Evolutionary conservation across 148 eudicot genomes (phyloP), one percentile per base, ranked within the genome.

Genomic region (Amaranthus palmeri): DNA sequence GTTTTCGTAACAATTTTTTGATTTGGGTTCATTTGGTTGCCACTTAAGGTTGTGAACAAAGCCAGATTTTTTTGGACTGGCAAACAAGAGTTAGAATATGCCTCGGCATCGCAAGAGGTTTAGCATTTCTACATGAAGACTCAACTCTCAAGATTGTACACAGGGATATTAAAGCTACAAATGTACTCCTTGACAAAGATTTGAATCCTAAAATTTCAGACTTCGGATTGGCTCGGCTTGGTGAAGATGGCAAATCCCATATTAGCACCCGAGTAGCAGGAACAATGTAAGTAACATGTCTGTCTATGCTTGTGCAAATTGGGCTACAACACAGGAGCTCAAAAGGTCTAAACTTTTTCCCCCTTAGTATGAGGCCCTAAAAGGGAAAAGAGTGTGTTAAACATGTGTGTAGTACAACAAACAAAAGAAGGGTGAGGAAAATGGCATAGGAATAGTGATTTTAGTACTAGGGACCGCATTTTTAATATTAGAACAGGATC

Each of bases 81-180:
- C 61, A 48, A 47, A 79, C 74, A 64, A 74, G 77, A 72, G 75
- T 74, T 14, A 75, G 58, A 5, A 79, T 79, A 51, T 74, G 78
- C 42, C 70, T 79, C 3, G 82, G 82, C 12, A 79, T 74, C 60
- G 79, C 82, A 3, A 66, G 55, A 66, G 82, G 82, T 64, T 70
- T 79, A 70, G 72, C 76, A n/a, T 79, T 74, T 61, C 82, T 79
- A 15, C 79, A 79, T 10, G 79, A 79, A 75, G 78, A 79, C 51
- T 79, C 78, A 14, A 69, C 70, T 40, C 76, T 74, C 49, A 79
- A 66, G 78, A 79, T 79, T 36, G 77, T 79, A 46, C 82, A 79
- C 67, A 48, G 77, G 74, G 82, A 79, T 52, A 79, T 79, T 65
- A 79, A 79, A 73, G 69, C 78, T 41, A 61, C 77, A 74, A 79